Conservation (phyloP, 2,329 filamentous ascomycete genomes). For the Fusarium protoensiforme region DNA sequence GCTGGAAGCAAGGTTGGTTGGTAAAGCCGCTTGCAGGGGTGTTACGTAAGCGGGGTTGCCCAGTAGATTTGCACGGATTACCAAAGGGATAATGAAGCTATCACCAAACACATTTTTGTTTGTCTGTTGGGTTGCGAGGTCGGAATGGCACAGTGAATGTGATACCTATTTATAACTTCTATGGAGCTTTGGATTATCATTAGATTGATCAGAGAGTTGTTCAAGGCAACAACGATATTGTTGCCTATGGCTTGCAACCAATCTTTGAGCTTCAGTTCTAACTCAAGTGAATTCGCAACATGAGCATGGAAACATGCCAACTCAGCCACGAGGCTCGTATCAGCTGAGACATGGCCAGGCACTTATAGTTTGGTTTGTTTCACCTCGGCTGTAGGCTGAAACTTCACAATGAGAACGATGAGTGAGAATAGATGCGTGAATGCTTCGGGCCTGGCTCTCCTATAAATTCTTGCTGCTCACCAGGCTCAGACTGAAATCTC, state of each 20-base stretch:
- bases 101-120: conserved; percentile 1
- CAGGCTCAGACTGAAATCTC: not conserved
- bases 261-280: not conserved
- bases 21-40: conserved; percentile 1
- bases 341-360: not conserved
- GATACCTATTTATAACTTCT: too few relatives aligned
- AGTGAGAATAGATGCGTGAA: not conserved
- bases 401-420: not conserved
- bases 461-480: not conserved
- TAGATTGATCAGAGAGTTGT: too few relatives aligned
- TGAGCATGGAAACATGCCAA: not conserved
- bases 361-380: not conserved
- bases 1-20: not conserved
- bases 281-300: not conserved
- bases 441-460: not conserved
- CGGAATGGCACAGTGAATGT: not conserved
- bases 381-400: not conserved
- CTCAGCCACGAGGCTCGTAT: not conserved
- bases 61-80: conserved; percentile 34
- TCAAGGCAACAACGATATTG: not conserved
- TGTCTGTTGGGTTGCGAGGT: not conserved
- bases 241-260: not conserved
- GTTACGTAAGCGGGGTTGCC: conserved; percentile 18
- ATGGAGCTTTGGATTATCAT: too few relatives aligned
- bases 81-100: conserved; percentile 26